These are phyloP conservation scores for Cryptococcus amylolentus DNA, from an alignment of 1,284 basidiomycete genomes.

Conservation along the genomic window DNA sequence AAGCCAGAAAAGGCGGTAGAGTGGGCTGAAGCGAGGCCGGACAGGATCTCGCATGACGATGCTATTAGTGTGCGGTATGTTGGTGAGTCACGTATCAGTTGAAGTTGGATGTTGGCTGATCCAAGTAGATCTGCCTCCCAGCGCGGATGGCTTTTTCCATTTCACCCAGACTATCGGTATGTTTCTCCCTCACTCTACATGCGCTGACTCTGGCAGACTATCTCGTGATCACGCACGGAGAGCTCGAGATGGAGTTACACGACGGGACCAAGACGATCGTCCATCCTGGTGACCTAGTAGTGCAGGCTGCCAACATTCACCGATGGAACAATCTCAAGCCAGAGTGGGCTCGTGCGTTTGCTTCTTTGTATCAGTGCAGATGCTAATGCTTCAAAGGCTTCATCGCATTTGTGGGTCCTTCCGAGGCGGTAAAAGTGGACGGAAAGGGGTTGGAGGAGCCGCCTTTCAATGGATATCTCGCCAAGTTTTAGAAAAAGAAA, in stretches of 20 bases:
- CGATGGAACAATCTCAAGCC: slow-evolving; percentile 12
- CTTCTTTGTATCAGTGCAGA: background rate
- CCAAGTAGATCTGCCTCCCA: slow-evolving; percentile 14
- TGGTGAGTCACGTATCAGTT: slow-evolving; percentile 9
- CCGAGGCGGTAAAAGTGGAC: slow-evolving; percentile 9
- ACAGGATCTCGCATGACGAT: slow-evolving; percentile 11
- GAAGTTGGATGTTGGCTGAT: too few species aligned
- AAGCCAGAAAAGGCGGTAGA: slow-evolving; percentile 11
- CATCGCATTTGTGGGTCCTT: slow-evolving; percentile 8
- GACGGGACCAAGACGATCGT: slow-evolving; percentile 15
- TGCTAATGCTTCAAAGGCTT: slow-evolving; percentile 1
- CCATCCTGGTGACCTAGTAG: slow-evolving; percentile 9
- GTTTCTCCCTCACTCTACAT: slow-evolving; percentile 10
- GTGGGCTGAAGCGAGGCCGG: slow-evolving; percentile 6
- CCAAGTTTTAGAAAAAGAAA: slow-evolving; percentile 9
- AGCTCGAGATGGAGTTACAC: slow-evolving; percentile 11
- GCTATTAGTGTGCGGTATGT: slow-evolving; percentile 11
- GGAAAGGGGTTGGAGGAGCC: slow-evolving; percentile 11
- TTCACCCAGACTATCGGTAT: too few species aligned
- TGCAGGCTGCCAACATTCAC: slow-evolving; percentile 17
- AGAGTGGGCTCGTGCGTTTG: slow-evolving; percentile 13
- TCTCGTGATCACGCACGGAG: slow-evolving; percentile 12
- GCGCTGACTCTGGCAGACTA: slow-evolving; percentile 6
- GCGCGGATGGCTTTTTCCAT: too few species aligned
- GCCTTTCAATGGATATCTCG: slow-evolving; percentile 13